phyloP scores from a whole-genome alignment of 2,329 filamentous ascomycete species.

The Fusarium marasasianum region DNA sequence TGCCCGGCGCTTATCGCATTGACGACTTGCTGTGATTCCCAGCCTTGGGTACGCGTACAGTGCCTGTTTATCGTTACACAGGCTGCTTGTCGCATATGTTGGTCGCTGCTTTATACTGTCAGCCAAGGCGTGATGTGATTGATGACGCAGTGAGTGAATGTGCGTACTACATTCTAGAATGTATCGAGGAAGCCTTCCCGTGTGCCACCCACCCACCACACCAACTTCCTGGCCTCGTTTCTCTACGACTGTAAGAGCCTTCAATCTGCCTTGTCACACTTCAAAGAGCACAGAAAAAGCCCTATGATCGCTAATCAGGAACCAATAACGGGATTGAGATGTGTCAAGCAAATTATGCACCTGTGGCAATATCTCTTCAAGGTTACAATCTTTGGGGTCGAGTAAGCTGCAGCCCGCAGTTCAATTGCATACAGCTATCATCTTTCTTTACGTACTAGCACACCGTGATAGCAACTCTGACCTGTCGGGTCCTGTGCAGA shows the following conservation, averaged over 20 bases:
- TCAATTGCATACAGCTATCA: background rate
- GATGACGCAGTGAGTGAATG: background rate
- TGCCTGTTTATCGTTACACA: background rate
- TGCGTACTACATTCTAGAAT: slow-evolving; percentile 21
- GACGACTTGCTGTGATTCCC: background rate
- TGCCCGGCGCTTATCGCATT: background rate
- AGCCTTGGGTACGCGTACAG: background rate
- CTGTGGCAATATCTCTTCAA: background rate
- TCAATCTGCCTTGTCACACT: background rate
- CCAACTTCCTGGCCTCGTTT: background rate
- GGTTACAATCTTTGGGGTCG: background rate
- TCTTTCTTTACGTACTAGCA: background rate
- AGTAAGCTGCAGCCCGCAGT: background rate
- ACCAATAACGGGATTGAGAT: background rate
- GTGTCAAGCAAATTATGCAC: background rate
- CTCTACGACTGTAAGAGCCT: background rate
- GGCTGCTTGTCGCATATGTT: background rate
- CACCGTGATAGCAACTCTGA: background rate
- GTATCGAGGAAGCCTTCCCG: background rate
- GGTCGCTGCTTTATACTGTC: background rate
- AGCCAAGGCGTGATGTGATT: background rate
- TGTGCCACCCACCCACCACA: background rate
- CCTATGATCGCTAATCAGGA: background rate
- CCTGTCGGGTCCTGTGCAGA: background rate
- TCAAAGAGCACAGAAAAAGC: slow-evolving; percentile 3